Evolutionary conservation across 768 basidiomycete genomes (phyloP).

Genomic region (Termitomyces heimii): DNA sequence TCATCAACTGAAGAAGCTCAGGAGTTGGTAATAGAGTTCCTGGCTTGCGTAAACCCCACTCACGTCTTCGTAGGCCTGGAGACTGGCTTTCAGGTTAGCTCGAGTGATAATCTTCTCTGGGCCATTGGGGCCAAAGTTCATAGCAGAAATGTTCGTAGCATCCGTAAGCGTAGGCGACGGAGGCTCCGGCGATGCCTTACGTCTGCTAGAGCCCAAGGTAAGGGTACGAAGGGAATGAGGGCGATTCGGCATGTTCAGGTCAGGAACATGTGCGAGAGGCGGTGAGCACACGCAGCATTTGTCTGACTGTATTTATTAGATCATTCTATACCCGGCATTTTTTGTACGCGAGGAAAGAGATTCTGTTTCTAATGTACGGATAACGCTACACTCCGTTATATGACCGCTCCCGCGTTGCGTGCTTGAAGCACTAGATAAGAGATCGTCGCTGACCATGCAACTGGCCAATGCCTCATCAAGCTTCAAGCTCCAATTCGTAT

Average conservation of each 20-base stretch:
- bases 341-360: not conserved
- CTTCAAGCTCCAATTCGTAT: not conserved
- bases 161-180: constrained; percentile 86
- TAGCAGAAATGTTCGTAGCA: constrained; percentile 68
- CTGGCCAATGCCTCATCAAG: not conserved
- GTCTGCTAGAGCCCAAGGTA: constrained; percentile 37
- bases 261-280: constrained; percentile 9
- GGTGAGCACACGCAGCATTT: constrained; percentile 4
- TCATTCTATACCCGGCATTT: constrained; percentile 10
- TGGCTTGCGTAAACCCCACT: constrained; percentile 19
- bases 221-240: constrained; percentile 55
- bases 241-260: constrained; percentile 38
- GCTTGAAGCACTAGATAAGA: not conserved
- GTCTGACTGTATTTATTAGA: constrained; percentile 14
- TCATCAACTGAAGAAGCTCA: constrained; percentile 53
- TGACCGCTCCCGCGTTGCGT: not conserved
- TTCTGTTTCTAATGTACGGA: not conserved
- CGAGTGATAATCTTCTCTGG: constrained; percentile 82
- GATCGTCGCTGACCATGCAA: not conserved
- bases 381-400: not conserved
- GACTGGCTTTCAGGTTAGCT: constrained; percentile 66
- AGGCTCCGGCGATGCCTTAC: constrained; percentile 42
- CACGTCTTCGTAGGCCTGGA: constrained; percentile 81
- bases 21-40: not conserved
- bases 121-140: constrained; percentile 71